These are phyloP conservation scores for Solanum appendiculatum DNA, from an alignment of 257 asterid species.

Conservation along the genomic window DNA sequence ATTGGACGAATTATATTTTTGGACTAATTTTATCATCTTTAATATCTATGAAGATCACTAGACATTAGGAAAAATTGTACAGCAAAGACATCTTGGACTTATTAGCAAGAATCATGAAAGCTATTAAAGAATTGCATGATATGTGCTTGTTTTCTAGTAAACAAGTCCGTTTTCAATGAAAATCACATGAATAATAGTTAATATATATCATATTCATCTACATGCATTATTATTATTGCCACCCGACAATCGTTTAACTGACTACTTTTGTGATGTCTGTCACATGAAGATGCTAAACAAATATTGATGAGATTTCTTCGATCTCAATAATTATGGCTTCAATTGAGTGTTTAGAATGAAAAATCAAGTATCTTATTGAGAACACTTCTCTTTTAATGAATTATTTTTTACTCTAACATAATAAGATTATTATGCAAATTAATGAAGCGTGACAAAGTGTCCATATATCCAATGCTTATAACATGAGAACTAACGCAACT, in stretches of 20 bases:
- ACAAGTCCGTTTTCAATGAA: neutral
- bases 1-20: too few relatives aligned
- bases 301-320: neutral
- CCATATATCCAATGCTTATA: neutral
- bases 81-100: neutral
- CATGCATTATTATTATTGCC: neutral
- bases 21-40: neutral
- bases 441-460: neutral
- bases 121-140: neutral
- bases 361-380: neutral
- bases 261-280: neutral
- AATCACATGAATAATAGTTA: neutral
- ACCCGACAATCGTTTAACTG: rapidly evolving
- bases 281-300: too few relatives aligned
- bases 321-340: neutral
- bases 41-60: neutral
- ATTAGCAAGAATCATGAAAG: neutral
- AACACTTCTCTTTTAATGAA: neutral
- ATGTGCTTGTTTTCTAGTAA: neutral
- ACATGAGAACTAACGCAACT: too few relatives aligned
- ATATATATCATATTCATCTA: neutral
- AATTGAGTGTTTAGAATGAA: neutral
- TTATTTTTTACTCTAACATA: neutral
- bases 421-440: neutral
- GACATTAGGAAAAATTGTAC: neutral